Base-by-base conservation (phyloP, 768 basidiomycete genomes). In the Suillus subluteus region DNA sequence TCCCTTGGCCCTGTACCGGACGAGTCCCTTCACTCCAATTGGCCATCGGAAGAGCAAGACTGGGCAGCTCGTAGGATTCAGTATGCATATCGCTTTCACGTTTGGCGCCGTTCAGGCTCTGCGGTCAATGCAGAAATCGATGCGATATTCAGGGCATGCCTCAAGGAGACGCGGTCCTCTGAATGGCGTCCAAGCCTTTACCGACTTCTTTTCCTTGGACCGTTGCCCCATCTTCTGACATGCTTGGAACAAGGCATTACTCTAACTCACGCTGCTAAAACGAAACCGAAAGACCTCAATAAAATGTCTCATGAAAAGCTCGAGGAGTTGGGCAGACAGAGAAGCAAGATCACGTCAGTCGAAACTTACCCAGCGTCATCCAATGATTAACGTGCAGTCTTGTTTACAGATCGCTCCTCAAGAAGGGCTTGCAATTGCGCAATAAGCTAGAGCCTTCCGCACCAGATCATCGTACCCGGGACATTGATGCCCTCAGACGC, bases 211-310 rank as follows among this genome's bases (percentile, higher is more conserved):
- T 84, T 81, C 69, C 71, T 75, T 6, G 74, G 75, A 62, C 74
- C 74, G 18, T 73, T 86, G 7, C 81, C 84, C 1, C 80, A 78
- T 61, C 68, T 85, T 41, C 71, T 84, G 2, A 67, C 80, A 2
- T 83, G 79, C 67, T 74, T 86, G 37, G 79, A 84, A 54, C 74
- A 30, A 66, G 74, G 62, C n/a, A 70, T 78, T 9, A 40, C 70
- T 2, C 35, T 73, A 18, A 67, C 78, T 7, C 43, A 72, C 43
- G 62, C 70, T 16, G 67, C 72, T 56, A 84, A 83, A 72, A 64
- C 21, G 6, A 69, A 70, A 26, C 69, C 72, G 3, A 84, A 79
- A 62, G 6, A 18, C 3, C 73, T 80, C 21, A 69, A 26, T 1
- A 62, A 67, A 13, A 77, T 69, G 21, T 62, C 63, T 26, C 79